A percentile compares a stretch with the other conserved stretches of the same genome.
Evolutionary conservation across 345 rosid genomes (phyloP).

Genomic region (Populus tremula): DNA sequence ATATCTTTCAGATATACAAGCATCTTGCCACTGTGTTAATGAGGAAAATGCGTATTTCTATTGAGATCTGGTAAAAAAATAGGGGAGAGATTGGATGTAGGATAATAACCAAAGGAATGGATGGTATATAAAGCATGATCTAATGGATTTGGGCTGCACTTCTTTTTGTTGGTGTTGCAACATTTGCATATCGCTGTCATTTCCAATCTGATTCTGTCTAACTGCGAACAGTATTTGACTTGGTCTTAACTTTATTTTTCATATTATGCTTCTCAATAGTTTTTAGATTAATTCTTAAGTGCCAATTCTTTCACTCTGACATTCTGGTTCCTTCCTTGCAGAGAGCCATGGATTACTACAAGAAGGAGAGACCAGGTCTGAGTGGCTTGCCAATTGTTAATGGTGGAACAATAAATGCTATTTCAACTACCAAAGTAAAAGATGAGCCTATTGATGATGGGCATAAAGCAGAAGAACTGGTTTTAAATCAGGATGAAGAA

Average conservation of each 20-base stretch:
- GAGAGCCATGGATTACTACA: constrained; percentile 81
- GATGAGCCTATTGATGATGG: constrained; percentile 16
- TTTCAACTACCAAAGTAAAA: constrained; percentile 31
- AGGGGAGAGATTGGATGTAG: neutral
- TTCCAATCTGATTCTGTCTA: neutral
- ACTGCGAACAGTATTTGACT: neutral
- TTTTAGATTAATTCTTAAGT: neutral
- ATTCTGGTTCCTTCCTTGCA: constrained; percentile 33
- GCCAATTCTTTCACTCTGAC: neutral
- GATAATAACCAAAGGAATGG: neutral
- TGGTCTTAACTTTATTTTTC: neutral
- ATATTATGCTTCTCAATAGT: neutral
- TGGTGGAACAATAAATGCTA: constrained; percentile 25
- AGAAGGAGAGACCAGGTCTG: constrained; percentile 55
- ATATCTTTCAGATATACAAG: neutral
- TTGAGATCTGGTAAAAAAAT: neutral
- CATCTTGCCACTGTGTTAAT: neutral
- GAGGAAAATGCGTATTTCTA: neutral
- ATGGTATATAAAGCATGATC: neutral
- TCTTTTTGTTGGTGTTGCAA: neutral
- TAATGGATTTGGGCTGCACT: neutral
- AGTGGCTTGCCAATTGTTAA: constrained; percentile 33
- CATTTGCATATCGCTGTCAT: neutral
- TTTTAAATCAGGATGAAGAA: constrained; percentile 21
- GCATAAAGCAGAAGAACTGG: constrained; percentile 18